phyloP scores from a whole-genome alignment of 1,284 basidiomycete species.

The Exsudoporus floridanus region DNA sequence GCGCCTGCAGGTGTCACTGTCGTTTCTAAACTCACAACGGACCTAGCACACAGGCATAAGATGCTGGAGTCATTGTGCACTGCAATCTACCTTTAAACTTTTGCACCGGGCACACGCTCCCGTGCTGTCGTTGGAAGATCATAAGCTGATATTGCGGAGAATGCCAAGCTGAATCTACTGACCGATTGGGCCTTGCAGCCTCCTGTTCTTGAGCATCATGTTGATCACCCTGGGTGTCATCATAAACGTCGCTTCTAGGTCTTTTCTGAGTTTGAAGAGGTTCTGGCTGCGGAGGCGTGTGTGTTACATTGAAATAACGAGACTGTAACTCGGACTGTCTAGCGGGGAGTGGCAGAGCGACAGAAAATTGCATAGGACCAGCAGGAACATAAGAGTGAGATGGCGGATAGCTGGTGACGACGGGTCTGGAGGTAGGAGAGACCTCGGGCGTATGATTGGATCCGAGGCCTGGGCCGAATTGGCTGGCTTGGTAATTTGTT shows the following conservation, averaged over 20 bases:
- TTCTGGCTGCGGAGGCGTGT: constrained; percentile 6
- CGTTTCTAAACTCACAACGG: constrained; percentile 67
- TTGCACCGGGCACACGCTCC: constrained; percentile 74
- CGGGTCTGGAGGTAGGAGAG: constrained; percentile 9
- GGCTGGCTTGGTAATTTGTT: constrained; percentile 10
- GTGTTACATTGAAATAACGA: constrained; percentile 22
- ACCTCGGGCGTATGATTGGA: constrained; percentile 9
- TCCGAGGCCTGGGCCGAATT: constrained; percentile 11
- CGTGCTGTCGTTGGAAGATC: constrained; percentile 30
- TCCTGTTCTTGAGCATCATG: constrained; percentile 26
- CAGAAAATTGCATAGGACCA: constrained; percentile 35
- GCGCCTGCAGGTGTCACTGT: constrained; percentile 68
- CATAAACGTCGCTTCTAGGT: constrained; percentile 23
- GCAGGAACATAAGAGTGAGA: constrained; percentile 20
- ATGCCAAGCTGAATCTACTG: constrained; percentile 1
- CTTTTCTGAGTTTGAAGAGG: constrained; percentile 16
- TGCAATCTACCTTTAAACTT: constrained; percentile 54
- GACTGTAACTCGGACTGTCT: constrained; percentile 33
- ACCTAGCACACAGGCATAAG: constrained; percentile 41
- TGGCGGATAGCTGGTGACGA: constrained; percentile 2
- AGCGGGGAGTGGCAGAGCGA: constrained; percentile 29
- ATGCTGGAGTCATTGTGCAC: neutral
- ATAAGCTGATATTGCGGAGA: neutral
- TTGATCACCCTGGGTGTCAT: constrained; percentile 26
- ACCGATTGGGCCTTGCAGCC: constrained; percentile 22